Evolutionary conservation across 768 basidiomycete species (phyloP), one percentile per base, ranked within the genome.

Genomic region (Thelephora aurantiotincta): DNA sequence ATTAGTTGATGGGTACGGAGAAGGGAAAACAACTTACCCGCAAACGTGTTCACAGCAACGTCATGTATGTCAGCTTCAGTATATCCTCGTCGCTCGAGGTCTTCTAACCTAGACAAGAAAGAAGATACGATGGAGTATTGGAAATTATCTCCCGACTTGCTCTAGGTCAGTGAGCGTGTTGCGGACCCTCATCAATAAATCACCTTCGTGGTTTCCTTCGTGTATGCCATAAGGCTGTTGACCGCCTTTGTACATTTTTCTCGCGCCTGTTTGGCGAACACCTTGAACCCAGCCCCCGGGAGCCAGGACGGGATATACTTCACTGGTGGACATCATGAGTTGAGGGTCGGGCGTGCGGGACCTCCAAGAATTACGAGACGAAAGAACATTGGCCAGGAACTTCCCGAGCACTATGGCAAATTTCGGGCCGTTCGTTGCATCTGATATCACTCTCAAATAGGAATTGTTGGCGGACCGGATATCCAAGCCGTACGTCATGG

Each of bases 311-410:
- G 37, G 6, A 38, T 11, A 11, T 38, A 38, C 4, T 11, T 3
- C 37, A 38, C 37, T 38, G 37, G 5, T 41, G 9, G 9, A 18
- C 9, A 11, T 16, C n/a, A n/a, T 38, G 9, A 41, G 14, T 41
- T 11, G 14, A 41, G 38, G 12, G 22, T 14, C 18, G 14, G 38
- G 14, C 6, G 14, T 18, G 22, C 11, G n/a, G n/a, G n/a, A 41
- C 1, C 5, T 9, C 50, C 50, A 13, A 5, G 44, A 49, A 50
- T 13, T 37, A 57, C 57, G 42, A 22, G 58, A 44, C 9, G 59
- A 57, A 16, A 63, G 12, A 18, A 52, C 43, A 30, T 61, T 59
- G 33, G 60, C 56, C 3, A 55, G 51, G 47, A 54, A 61, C 1
- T 51, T 43, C 3, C 60, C 61, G 6, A 58, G 59, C 18, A 36